These are phyloP conservation scores for Sporothrix brunneoviolacea DNA, from an alignment of 2,329 filamentous ascomycete genomes.

Conservation along the genomic window DNA sequence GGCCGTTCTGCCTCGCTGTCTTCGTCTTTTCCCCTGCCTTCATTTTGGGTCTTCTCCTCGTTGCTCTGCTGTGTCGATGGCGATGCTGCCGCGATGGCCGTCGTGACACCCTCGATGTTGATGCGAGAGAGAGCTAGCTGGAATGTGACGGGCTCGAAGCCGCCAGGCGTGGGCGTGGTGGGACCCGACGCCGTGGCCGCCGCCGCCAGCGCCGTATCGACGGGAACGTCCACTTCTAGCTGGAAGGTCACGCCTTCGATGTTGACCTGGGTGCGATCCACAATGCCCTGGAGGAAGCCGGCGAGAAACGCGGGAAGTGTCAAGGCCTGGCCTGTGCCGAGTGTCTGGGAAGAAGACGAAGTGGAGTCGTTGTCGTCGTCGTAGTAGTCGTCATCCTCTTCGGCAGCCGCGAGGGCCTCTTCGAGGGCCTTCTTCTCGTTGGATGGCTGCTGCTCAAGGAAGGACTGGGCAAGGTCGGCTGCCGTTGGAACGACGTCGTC, in stretches of 20 bases:
- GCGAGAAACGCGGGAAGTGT: constrained; percentile 65
- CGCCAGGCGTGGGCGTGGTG: constrained; percentile 14
- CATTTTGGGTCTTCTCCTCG: background rate
- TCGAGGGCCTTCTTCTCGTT: constrained; percentile 62
- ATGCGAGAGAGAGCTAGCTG: constrained; percentile 59
- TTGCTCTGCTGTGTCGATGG: constrained; percentile 14
- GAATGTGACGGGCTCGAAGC: constrained; percentile 52
- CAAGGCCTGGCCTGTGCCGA: constrained; percentile 65
- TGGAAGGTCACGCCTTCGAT: constrained; percentile 61
- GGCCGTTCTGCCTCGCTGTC: constrained; percentile 18
- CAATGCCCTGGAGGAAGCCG: constrained; percentile 65
- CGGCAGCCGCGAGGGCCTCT: constrained; percentile 56
- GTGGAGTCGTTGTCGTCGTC: constrained; percentile 48
- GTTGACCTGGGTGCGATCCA: constrained; percentile 62
- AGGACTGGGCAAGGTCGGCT: constrained; percentile 68
- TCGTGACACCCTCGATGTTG: constrained; percentile 60
- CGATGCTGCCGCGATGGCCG: constrained; percentile 12
- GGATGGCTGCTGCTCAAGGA: constrained; percentile 63
- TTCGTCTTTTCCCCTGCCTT: constrained; percentile 3
- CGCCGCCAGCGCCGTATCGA: constrained; percentile 30
- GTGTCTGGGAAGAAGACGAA: constrained; percentile 17
- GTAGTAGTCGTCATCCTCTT: constrained; percentile 10
- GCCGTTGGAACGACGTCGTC: constrained; percentile 54
- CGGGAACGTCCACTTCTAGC: constrained; percentile 53
- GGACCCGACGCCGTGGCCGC: background rate